Conservation (phyloP, 2,329 filamentous ascomycete genomes). For the Arthrinium puccinioides region DNA sequence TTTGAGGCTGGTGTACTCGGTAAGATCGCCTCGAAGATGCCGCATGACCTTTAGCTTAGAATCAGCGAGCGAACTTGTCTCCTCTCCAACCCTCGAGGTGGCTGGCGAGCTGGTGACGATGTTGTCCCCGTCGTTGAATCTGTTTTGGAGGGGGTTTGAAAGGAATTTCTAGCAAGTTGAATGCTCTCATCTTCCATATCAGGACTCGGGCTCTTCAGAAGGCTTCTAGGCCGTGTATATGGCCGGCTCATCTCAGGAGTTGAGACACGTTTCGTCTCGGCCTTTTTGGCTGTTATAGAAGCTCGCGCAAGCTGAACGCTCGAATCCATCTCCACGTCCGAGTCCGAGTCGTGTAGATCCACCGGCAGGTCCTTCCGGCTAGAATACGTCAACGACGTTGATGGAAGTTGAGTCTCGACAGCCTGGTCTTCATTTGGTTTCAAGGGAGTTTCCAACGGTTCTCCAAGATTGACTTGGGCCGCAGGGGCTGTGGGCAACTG, state of each 20-base stretch:
- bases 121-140: slow-evolving; percentile 5
- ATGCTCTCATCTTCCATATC: slow-evolving; percentile 5
- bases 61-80: slow-evolving; percentile 20
- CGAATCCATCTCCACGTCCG: too few relatives aligned
- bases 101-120: slow-evolving; percentile 4
- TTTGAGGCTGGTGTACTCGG: slow-evolving; percentile 46
- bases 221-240: slow-evolving; percentile 4
- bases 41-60: slow-evolving; percentile 39
- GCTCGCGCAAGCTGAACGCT: slow-evolving; percentile 7
- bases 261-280: slow-evolving; percentile 6
- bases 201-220: slow-evolving; percentile 5
- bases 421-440: too few relatives aligned
- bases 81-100: slow-evolving; percentile 14
- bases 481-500: too few relatives aligned
- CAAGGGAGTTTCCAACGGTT: too few relatives aligned
- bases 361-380: too few relatives aligned
- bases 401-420: too few relatives aligned
- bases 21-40: slow-evolving; percentile 39
- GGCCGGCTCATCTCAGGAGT: slow-evolving; percentile 4
- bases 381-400: too few relatives aligned
- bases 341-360: too few relatives aligned
- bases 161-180: slow-evolving; percentile 16
- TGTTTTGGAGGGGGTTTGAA: slow-evolving; percentile 13
- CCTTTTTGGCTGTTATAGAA: slow-evolving; percentile 4
- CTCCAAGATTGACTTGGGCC: too few relatives aligned